Base-by-base conservation (phyloP, 495 filamentous ascomycete species). In the Trichoderma gamsii region DNA sequence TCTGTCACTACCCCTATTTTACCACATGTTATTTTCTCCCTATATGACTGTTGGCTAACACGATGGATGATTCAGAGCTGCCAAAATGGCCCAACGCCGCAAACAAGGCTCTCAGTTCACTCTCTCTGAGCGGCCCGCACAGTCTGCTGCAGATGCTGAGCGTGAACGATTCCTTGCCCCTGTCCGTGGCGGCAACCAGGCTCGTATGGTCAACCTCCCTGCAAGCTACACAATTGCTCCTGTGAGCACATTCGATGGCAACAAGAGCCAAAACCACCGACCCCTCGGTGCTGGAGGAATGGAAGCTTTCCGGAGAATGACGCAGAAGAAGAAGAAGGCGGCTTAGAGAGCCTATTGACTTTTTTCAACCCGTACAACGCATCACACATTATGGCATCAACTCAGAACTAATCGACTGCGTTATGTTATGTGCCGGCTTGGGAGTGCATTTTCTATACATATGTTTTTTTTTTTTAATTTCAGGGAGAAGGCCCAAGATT, bases 141-240 rank as follows among this genome's bases (percentile, higher is more conserved):
- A 76, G 78, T 76, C 72, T 76, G 35, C 81, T 12, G 73, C 84
- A 64, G 89, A 87, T 0, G 84, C 87, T 64, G 88, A 90, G 70
- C 85, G 90, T 41, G 87, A 88, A 68, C 87, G 86, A 65, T 79
- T 85, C 46, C 85, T 94, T 63, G 91, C 92, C 35, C 89, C 88
- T 44, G 86, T 88, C 15, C 74, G 74, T 6, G 83, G 85, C 64
- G 82, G 80, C 66, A 95, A 93, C 75, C 86, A 91, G 70, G 93
- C 92, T 25, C 83, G 87, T 27, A 82, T 89, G 64, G 86, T 90
- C 29, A 85, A 84, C 51, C 82, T 86, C n/a, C 85, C 88, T 41
- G 86, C 88, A 46, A 93, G 86, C 70, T 97, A 97, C 75, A 91
- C 87, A 1, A 83, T 96, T 71, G 93, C 90, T 43, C 93, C 93